Conservation (phyloP, 1,139 yeast genomes). For the Kodamaea alishanica region DNA sequence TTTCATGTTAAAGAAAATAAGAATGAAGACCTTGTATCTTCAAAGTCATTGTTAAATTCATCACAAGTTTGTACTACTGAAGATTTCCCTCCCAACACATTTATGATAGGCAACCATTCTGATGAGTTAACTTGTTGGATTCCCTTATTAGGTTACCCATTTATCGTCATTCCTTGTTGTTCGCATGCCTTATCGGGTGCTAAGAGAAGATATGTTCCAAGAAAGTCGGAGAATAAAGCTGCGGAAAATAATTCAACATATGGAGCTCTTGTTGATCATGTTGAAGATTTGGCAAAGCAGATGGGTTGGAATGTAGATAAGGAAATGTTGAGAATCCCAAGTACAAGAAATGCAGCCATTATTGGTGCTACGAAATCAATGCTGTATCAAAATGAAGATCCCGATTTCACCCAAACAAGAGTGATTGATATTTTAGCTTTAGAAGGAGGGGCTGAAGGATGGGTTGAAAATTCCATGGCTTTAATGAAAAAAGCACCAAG, state of each 20-base stretch:
- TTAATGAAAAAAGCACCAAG: conserved; percentile 50
- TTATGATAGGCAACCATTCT: conserved; percentile 90
- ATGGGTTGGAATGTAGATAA: conserved; percentile 84
- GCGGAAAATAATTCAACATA: conserved; percentile 49
- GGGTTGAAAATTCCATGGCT: conserved; percentile 77
- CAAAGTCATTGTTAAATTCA: conserved; percentile 51
- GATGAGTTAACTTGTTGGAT: conserved; percentile 97
- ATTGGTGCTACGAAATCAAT: conserved; percentile 53
- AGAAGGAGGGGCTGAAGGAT: conserved; percentile 89
- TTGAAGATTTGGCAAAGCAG: conserved; percentile 58
- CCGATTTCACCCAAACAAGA: conserved; percentile 26
- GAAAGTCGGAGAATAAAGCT: conserved; percentile 15
- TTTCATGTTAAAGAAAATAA: conserved; percentile 41
- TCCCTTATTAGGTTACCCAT: conserved; percentile 82
- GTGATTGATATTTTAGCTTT: conserved; percentile 57
- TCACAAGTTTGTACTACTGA: conserved; percentile 61
- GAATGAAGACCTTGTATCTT: conserved; percentile 7
- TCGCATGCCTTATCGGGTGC: conserved; percentile 83
- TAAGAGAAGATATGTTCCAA: conserved; percentile 58
- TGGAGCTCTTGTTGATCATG: conserved; percentile 82
- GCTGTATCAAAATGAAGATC: conserved; percentile 22
- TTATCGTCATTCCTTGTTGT: conserved; percentile 92
- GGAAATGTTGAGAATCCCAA: conserved; percentile 89
- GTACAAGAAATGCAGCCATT: conserved; percentile 89
- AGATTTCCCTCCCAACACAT: conserved; percentile 65